Evolutionary conservation across 176 grass and related monocot genomes (phyloP).

Genomic region (Microstegium vimineum): DNA sequence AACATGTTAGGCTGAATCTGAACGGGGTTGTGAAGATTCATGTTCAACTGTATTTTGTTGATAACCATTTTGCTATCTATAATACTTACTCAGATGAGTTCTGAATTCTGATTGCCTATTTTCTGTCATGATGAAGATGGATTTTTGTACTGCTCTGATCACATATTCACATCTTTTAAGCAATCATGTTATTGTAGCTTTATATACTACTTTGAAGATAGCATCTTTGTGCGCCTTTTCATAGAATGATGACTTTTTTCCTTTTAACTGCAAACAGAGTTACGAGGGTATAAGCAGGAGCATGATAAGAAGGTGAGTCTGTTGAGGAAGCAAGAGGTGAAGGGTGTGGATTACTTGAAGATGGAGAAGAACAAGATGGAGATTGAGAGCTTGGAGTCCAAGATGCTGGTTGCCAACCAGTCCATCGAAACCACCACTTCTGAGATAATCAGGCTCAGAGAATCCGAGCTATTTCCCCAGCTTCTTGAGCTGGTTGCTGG

Average conservation of each 20-base stretch:
- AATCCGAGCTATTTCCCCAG: slow-evolving; percentile 93
- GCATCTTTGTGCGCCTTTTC: slow-evolving; percentile 1
- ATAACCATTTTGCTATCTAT: background rate
- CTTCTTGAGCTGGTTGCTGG: slow-evolving; percentile 86
- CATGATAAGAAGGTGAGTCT: slow-evolving; percentile 79
- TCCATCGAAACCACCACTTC: slow-evolving; percentile 93
- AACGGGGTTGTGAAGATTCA: background rate
- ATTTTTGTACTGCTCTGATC: background rate
- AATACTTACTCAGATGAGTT: background rate
- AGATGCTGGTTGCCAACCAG: slow-evolving; percentile 89
- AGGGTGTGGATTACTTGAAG: slow-evolving; percentile 86
- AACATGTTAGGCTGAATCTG: slow-evolving; percentile 3
- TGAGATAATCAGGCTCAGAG: slow-evolving; percentile 89
- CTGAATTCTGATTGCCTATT: background rate
- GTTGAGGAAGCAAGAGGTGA: slow-evolving; percentile 84
- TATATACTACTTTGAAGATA: slow-evolving; percentile 11
- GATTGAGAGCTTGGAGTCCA: slow-evolving; percentile 93
- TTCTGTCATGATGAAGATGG: background rate
- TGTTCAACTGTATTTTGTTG: background rate
- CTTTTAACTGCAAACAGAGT: slow-evolving; percentile 40
- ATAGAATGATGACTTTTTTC: background rate
- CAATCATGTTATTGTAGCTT: slow-evolving; percentile 7
- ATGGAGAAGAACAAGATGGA: slow-evolving; percentile 97
- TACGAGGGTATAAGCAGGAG: slow-evolving; percentile 77
- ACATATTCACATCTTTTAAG: background rate